phyloP scores from a whole-genome alignment of 176 grass and related monocot genomes.

The Oryza coarctata region DNA sequence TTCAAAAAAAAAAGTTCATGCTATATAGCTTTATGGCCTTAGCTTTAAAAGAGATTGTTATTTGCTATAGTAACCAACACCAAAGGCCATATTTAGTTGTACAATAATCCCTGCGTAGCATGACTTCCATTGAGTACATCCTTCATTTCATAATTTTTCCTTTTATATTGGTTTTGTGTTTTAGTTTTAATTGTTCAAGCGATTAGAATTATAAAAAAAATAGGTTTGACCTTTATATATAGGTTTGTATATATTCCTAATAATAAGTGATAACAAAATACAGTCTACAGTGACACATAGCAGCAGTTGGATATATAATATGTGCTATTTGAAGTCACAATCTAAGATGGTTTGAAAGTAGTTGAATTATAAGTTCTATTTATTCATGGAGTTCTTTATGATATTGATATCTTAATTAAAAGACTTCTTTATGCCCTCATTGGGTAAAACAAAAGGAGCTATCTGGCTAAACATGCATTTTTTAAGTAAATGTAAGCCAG shows the following conservation, averaged over 20 bases:
- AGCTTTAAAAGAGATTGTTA: neutral
- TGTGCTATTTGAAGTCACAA: neutral
- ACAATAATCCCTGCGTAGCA: too few relatives aligned
- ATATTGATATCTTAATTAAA: neutral
- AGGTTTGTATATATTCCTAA: neutral
- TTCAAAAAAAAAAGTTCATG: neutral
- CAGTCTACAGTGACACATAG: too few relatives aligned
- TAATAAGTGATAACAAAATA: too few relatives aligned
- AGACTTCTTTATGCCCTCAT: neutral
- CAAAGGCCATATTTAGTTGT: neutral
- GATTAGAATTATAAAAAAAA: neutral
- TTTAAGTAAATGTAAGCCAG: neutral
- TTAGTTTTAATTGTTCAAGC: neutral
- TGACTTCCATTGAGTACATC: neutral
- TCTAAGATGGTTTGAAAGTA: neutral
- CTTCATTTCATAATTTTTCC: neutral
- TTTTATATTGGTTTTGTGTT: neutral
- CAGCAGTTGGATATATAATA: too few relatives aligned
- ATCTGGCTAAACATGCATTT: neutral
- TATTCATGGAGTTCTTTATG: neutral
- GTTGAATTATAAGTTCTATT: neutral
- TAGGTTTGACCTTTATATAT: neutral
- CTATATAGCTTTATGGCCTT: conserved; percentile 12
- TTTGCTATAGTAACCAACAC: conserved; percentile 6
- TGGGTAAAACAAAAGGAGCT: neutral